These are phyloP conservation scores for Camelina laxa DNA, from an alignment of 345 rosid species.

Conservation along the genomic window DNA sequence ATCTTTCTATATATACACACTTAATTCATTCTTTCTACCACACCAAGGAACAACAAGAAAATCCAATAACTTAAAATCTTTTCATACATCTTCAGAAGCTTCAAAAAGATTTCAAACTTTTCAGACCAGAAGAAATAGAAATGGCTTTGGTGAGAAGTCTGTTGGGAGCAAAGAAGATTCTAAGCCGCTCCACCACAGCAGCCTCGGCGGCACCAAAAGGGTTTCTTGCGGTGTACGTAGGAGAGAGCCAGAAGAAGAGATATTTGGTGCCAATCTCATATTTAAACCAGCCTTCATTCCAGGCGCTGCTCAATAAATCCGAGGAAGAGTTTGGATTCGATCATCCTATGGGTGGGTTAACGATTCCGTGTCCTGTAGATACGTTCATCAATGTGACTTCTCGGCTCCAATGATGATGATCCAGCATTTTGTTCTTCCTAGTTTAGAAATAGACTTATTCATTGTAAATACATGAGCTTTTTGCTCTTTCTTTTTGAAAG, in stretches of 20 bases:
- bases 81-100: slow-evolving; percentile 19
- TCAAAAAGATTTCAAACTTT: slow-evolving; percentile 12
- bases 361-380: slow-evolving; percentile 58
- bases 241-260: slow-evolving; percentile 56
- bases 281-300: slow-evolving; percentile 53
- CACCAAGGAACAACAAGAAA: slow-evolving; percentile 28
- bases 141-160: slow-evolving; percentile 40
- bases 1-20: slow-evolving; percentile 35
- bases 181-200: slow-evolving; percentile 14
- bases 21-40: slow-evolving; percentile 6
- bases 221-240: slow-evolving; percentile 58
- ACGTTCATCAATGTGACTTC: slow-evolving; percentile 50
- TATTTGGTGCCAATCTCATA: slow-evolving; percentile 55
- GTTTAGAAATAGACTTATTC: neutral
- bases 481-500: slow-evolving; percentile 14
- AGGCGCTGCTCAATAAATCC: slow-evolving; percentile 49
- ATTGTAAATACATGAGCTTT: neutral
- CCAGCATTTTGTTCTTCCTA: neutral
- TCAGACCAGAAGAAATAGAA: neutral
- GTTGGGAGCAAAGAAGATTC: slow-evolving; percentile 34
- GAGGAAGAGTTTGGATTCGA: slow-evolving; percentile 62
- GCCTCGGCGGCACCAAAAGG: slow-evolving; percentile 48
- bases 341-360: slow-evolving; percentile 62
- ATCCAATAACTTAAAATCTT: slow-evolving; percentile 22
- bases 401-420: slow-evolving; percentile 29